Conservation (phyloP, 352 stramenopile species). For the Phytophthora hybrid region DNA sequence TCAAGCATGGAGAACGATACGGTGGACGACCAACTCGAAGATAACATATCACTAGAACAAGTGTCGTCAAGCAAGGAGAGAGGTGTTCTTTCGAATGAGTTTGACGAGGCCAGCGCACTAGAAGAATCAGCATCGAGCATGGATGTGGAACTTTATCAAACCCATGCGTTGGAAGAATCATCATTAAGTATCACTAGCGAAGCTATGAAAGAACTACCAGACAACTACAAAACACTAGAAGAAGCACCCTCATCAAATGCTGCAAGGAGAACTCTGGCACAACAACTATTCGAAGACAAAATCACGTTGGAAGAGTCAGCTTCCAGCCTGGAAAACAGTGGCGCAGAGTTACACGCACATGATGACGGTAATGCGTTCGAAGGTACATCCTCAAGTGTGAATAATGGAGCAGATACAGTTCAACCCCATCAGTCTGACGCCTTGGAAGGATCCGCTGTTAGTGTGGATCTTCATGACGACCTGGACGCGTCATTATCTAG, state of each 20-base stretch:
- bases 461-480: not conserved
- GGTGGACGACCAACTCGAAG: not conserved
- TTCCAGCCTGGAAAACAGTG: not conserved
- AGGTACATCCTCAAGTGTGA: constrained; percentile 1
- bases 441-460: constrained; percentile 2
- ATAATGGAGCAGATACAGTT: not conserved
- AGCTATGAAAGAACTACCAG: not conserved
- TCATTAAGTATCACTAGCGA: not conserved
- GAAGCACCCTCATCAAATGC: constrained; percentile 1
- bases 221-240: not conserved
- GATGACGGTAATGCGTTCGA: constrained; percentile 2
- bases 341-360: not conserved
- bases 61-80: not conserved
- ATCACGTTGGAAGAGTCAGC: constrained; percentile 14
- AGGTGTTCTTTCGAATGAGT: not conserved
- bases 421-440: not conserved
- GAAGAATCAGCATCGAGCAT: constrained; percentile 8
- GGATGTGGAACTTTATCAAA: not conserved
- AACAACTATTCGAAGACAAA: constrained; percentile 2
- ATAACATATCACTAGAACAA: not conserved
- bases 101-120: not conserved
- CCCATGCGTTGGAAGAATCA: constrained; percentile 1
- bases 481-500: not conserved
- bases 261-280: not conserved
- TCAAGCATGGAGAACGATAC: not conserved